Percentiles rank a stretch among this genome's conserved stretches.
These are phyloP conservation scores for Sclerotinia borealis DNA, from an alignment of 2,329 filamentous ascomycete genomes.

Conservation along the genomic window DNA sequence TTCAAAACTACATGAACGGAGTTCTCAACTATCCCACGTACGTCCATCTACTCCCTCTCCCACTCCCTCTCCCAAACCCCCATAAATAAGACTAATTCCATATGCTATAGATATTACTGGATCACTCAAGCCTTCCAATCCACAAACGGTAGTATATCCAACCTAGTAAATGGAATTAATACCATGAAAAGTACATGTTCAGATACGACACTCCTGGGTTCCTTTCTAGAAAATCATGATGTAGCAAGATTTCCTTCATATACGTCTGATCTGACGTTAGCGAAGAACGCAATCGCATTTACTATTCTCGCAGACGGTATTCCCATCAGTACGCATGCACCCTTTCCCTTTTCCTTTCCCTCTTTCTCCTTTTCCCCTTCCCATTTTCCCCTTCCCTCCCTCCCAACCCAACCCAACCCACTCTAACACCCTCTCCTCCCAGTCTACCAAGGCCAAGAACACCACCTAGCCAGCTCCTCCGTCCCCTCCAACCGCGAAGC, in stretches of 20 bases:
- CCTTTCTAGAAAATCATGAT: constrained; percentile 37
- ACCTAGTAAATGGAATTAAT: constrained; percentile 28
- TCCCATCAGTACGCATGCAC: constrained; percentile 40
- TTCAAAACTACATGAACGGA: constrained; percentile 49
- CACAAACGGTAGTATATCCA: constrained; percentile 27
- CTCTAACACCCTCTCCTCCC: neutral
- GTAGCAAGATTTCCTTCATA: constrained; percentile 23
- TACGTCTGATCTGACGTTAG: constrained; percentile 27
- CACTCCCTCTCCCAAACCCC: neutral
- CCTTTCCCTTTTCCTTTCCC: neutral
- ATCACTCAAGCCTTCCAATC: constrained; percentile 28
- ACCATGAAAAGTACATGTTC: constrained; percentile 24
- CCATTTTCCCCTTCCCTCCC: neutral
- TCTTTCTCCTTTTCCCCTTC: neutral
- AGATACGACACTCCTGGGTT: constrained; percentile 36
- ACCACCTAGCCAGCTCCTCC: constrained; percentile 38
- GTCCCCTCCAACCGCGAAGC: constrained; percentile 41
- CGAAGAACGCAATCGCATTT: constrained; percentile 44
- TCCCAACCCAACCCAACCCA: neutral
- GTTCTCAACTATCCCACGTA: constrained; percentile 52
- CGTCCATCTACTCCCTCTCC: neutral
- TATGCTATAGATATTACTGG: constrained; percentile 29
- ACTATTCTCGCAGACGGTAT: constrained; percentile 46
- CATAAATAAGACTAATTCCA: neutral
- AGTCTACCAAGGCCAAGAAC: constrained; percentile 49